These are phyloP conservation scores for Acer yangbiense DNA, from an alignment of 345 rosid species.

Conservation along the genomic window DNA sequence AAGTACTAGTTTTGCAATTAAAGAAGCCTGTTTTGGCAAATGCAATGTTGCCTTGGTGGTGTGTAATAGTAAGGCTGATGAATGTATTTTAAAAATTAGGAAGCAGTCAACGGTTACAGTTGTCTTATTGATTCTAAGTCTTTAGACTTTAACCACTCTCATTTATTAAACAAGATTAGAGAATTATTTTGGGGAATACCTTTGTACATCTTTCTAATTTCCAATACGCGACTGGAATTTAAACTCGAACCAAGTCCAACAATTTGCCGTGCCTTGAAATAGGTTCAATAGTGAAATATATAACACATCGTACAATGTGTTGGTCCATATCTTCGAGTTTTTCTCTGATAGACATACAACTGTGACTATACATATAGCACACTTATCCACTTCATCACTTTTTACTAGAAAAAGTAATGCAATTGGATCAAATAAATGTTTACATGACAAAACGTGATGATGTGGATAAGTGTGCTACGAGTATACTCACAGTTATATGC, in stretches of 20 bases:
- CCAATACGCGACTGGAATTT: background rate
- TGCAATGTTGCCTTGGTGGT: slow-evolving; percentile 9
- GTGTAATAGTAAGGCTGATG: background rate
- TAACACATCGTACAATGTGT: background rate
- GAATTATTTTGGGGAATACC: background rate
- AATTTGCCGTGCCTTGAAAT: background rate
- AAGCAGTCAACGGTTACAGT: slow-evolving; percentile 21
- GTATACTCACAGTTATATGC: too few relatives aligned
- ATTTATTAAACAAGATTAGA: background rate
- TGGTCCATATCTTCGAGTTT: background rate
- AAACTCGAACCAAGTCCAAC: slow-evolving; percentile 12
- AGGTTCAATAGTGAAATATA: background rate
- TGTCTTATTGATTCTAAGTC: slow-evolving; percentile 4
- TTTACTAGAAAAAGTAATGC: too few relatives aligned
- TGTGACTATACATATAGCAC: too few relatives aligned
- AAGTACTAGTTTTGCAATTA: slow-evolving; percentile 4
- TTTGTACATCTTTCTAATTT: background rate
- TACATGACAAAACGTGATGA: too few relatives aligned
- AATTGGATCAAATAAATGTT: too few relatives aligned
- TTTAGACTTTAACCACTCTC: slow-evolving; percentile 21
- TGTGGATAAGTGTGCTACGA: too few relatives aligned
- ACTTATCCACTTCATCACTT: too few relatives aligned
- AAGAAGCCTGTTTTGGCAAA: background rate
- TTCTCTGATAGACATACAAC: too few relatives aligned
- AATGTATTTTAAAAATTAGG: slow-evolving; percentile 12